Percentiles rank a stretch among this genome's conserved stretches.
phyloP scores from a whole-genome alignment of 805 yeast genomes.

The Kluyveromyces siamensis region DNA sequence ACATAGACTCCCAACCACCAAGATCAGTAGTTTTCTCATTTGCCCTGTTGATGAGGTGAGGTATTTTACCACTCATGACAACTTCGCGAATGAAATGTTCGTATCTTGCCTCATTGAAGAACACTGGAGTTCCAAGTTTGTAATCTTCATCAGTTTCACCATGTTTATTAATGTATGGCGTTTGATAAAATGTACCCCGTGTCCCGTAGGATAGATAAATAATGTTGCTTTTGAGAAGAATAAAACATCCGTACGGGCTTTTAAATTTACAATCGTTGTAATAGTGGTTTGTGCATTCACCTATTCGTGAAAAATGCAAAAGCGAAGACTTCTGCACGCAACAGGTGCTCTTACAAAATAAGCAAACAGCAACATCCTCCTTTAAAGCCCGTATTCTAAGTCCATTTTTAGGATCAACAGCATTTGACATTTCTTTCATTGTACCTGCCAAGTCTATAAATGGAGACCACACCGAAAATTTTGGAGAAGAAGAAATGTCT shows the following conservation, averaged over 20 bases:
- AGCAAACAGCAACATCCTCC: slow-evolving; percentile 74
- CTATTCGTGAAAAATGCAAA: slow-evolving; percentile 41
- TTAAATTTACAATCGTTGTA: slow-evolving; percentile 42
- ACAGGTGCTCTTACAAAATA: slow-evolving; percentile 67
- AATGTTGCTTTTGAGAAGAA: slow-evolving; percentile 22
- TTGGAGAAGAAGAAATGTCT: neutral
- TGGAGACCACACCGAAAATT: neutral
- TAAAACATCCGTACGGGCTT: slow-evolving; percentile 19
- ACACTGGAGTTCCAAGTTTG: slow-evolving; percentile 64
- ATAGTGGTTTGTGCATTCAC: slow-evolving; percentile 75
- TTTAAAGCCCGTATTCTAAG: slow-evolving; percentile 30
- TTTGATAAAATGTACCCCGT: slow-evolving; percentile 68
- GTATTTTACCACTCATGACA: slow-evolving; percentile 74
- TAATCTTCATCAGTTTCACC: slow-evolving; percentile 77
- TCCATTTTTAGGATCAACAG: neutral
- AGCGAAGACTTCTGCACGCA: slow-evolving; percentile 52
- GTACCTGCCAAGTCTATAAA: neutral
- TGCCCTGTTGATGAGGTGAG: slow-evolving; percentile 68
- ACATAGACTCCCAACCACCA: slow-evolving; percentile 85
- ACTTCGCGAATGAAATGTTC: slow-evolving; percentile 54
- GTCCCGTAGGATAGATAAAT: slow-evolving; percentile 50
- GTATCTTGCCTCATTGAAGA: slow-evolving; percentile 52
- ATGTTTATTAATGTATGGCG: slow-evolving; percentile 79
- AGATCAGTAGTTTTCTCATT: slow-evolving; percentile 72
- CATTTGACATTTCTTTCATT: neutral